These are phyloP conservation scores for Ambrosiella xylebori DNA, from an alignment of 2,329 filamentous ascomycete genomes.

Conservation along the genomic window DNA sequence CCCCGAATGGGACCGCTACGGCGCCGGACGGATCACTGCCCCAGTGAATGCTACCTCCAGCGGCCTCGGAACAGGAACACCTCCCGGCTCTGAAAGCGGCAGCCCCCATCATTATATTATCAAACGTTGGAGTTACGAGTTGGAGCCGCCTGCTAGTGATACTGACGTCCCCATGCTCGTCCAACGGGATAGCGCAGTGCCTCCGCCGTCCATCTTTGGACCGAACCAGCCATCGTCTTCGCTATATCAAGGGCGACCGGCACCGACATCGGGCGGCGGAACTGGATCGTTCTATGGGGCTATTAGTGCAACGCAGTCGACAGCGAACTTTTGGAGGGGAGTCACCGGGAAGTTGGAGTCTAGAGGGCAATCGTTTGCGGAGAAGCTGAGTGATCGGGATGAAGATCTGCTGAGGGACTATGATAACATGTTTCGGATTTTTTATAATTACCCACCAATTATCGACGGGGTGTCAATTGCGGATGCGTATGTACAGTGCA, in stretches of 20 bases:
- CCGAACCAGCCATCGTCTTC: slow-evolving; percentile 11
- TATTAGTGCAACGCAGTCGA: slow-evolving; percentile 16
- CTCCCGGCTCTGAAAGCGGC: background rate
- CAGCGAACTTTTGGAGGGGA: slow-evolving; percentile 56
- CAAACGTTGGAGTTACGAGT: slow-evolving; percentile 64
- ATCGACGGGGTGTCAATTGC: slow-evolving; percentile 80
- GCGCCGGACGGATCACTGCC: slow-evolving; percentile 15
- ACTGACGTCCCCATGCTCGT: slow-evolving; percentile 77
- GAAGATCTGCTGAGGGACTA: slow-evolving; percentile 77
- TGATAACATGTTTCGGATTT: slow-evolving; percentile 86
- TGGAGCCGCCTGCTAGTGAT: slow-evolving; percentile 39
- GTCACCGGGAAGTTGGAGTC: background rate
- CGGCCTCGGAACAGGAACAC: background rate
- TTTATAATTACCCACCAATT: slow-evolving; percentile 78
- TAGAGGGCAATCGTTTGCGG: slow-evolving; percentile 22
- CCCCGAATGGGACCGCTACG: slow-evolving; percentile 50
- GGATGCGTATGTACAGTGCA: slow-evolving; percentile 85
- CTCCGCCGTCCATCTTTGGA: slow-evolving; percentile 27
- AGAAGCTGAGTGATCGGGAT: slow-evolving; percentile 39
- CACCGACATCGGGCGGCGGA: background rate
- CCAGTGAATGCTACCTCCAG: background rate
- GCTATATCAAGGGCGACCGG: background rate
- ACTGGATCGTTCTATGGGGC: background rate
- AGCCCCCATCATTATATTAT: background rate
- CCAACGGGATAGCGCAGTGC: slow-evolving; percentile 37